Base-by-base conservation (phyloP, 2,329 filamentous ascomycete genomes). In the Penicillium sp. region DNA sequence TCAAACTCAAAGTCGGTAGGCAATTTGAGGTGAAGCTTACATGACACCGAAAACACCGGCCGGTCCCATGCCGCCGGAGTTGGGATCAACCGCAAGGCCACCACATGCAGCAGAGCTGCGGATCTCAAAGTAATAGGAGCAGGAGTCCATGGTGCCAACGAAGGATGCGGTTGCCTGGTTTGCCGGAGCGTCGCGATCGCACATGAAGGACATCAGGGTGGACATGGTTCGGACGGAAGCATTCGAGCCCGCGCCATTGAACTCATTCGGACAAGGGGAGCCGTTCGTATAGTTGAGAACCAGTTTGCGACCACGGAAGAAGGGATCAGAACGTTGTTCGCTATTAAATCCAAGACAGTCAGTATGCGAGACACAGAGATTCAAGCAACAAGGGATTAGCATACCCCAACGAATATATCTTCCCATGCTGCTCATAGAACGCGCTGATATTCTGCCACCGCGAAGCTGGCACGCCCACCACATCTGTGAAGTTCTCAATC, bases 121-220 rank as follows among this genome's bases (percentile, higher is more conserved):
- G 50, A 93, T 88, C 74, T 98, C 93, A 78, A 99, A 99, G 76
- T 96, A 90, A 77, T 98, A 99, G 29, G 91, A 87, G 81, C 95
- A 99, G 59, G 96, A 89, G 71, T 98, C 93, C 42, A 91, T 88
- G 60, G 93, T 89, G 58, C 90, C 91, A 58, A 98, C 88, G 72
- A 96, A 99, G 21, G 91, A 92, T 37, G 95, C 81, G 4, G 85
- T 83, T 4, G 92, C 88, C 42, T 85, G 82, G 4, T 85, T 84
- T 29, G 82, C 83, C 1, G 88, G 80, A 1, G 91, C 87, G 67
- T 97, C 92, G 61, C 86, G 86, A 72, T 97, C 93, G 80, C 95
- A 99, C 63, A 95, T 88, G 73, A 98, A 93, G 25, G 92, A 95
- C 75, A 99, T 92, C 57, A 93, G 88, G 13, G 93, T 89, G 2